Conservation (phyloP, 1,139 yeast genomes). For the Taphrina sp. region DNA sequence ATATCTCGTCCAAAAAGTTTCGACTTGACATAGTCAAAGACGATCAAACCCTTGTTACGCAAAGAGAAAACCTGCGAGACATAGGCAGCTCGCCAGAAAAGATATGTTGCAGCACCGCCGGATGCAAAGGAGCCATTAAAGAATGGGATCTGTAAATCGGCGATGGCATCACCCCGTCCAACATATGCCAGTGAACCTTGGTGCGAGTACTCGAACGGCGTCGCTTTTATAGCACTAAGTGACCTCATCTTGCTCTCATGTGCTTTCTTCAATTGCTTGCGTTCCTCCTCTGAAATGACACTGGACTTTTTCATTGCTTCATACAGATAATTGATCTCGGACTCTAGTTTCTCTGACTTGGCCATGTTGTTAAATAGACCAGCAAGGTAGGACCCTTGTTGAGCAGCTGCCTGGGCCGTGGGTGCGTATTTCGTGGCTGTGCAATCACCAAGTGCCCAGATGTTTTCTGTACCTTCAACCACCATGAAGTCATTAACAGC, state of each 20-base stretch:
- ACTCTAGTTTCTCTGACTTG: slow-evolving; percentile 61
- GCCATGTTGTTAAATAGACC: slow-evolving; percentile 66
- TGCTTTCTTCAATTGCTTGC: slow-evolving; percentile 44
- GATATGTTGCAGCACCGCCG: slow-evolving; percentile 82
- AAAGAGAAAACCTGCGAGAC: slow-evolving; percentile 88
- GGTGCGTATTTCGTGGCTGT: slow-evolving; percentile 87
- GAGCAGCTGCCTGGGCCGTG: slow-evolving; percentile 96
- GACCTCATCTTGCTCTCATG: slow-evolving; percentile 47
- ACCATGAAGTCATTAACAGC: slow-evolving; percentile 78
- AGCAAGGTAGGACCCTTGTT: slow-evolving; percentile 84
- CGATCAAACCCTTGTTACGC: slow-evolving; percentile 80
- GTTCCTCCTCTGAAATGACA: slow-evolving; percentile 43
- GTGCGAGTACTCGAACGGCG: slow-evolving; percentile 58
- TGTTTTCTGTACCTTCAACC: slow-evolving; percentile 78
- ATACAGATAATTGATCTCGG: slow-evolving; percentile 48
- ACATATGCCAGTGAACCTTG: slow-evolving; percentile 64
- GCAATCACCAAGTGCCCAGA: slow-evolving; percentile 92
- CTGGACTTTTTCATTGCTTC: slow-evolving; percentile 44
- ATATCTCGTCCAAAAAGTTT: slow-evolving; percentile 84
- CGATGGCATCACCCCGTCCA: slow-evolving; percentile 91
- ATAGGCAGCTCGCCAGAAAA: slow-evolving; percentile 94
- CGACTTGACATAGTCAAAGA: slow-evolving; percentile 84
- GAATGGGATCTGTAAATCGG: slow-evolving; percentile 77
- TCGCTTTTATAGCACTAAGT: slow-evolving; percentile 60
- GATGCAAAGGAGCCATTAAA: slow-evolving; percentile 71